phyloP scores from a whole-genome alignment of 1,284 basidiomycete species.

The Peniophora sp. region DNA sequence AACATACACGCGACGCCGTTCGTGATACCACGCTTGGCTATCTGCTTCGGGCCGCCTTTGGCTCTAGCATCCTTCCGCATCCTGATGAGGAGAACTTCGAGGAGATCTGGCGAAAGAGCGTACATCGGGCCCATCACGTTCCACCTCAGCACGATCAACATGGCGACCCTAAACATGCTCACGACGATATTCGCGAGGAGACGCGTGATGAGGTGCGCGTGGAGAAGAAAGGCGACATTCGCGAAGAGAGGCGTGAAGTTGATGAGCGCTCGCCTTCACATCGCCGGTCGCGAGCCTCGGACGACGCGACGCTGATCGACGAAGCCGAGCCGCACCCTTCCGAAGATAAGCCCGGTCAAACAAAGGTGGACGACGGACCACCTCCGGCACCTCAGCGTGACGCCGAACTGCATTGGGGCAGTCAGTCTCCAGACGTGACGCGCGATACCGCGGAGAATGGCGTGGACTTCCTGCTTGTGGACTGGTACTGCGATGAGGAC shows the following conservation, averaged over 20 bases:
- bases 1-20: background rate
- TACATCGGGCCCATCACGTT: background rate
- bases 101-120: constrained; percentile 2
- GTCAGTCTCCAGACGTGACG: too few species aligned
- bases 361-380: too few species aligned
- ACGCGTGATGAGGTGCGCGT: background rate
- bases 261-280: too few species aligned
- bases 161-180: background rate
- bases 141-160: background rate
- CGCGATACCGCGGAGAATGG: constrained; percentile 7
- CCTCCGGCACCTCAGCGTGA: too few species aligned
- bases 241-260: too few species aligned
- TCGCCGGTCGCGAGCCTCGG: too few species aligned
- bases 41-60: constrained; percentile 5
- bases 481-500: constrained; percentile 23
- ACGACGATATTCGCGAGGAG: background rate
- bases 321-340: too few species aligned
- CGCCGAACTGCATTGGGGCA: too few species aligned
- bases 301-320: too few species aligned
- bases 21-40: constrained; percentile 8
- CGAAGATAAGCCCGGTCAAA: too few species aligned
- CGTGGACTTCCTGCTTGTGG: constrained; percentile 15
- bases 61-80: constrained; percentile 5
- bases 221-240: too few species aligned
- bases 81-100: constrained; percentile 3